Evolutionary conservation across 108 stramenopile genomes (phyloP).

Genomic region (Pseudonitzschia multistriata): DNA sequence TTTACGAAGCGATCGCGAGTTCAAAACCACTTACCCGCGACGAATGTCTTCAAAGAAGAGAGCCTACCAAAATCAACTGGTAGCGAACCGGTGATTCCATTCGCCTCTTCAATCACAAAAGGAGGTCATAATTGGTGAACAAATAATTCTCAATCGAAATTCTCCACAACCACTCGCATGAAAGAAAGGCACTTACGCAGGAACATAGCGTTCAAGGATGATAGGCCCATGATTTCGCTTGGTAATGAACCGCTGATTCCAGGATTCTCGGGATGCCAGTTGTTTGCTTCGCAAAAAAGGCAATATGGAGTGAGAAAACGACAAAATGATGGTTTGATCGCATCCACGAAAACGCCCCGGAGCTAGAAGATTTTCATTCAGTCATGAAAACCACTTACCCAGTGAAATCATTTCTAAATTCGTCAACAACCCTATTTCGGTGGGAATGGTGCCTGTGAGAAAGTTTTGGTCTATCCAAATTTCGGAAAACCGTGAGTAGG

Average conservation of each 20-base stretch:
- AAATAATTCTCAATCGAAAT: background rate
- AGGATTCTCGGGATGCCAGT: background rate
- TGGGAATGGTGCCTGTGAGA: slow-evolving; percentile 10
- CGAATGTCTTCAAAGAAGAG: background rate
- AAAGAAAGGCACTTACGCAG: background rate
- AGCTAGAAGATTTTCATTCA: background rate
- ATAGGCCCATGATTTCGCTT: background rate
- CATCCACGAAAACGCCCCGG: too few species aligned
- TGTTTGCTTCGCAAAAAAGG: too few species aligned
- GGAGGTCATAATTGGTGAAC: too few species aligned
- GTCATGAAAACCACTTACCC: background rate
- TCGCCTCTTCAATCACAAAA: too few species aligned
- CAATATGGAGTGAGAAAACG: too few species aligned
- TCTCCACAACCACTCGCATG: background rate
- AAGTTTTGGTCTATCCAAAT: background rate
- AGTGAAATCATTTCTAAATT: background rate
- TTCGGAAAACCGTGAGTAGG: background rate
- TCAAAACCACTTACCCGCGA: background rate
- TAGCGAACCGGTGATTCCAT: slow-evolving; percentile 3
- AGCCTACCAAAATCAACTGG: background rate
- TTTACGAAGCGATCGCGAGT: background rate
- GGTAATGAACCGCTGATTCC: background rate
- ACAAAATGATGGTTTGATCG: too few species aligned
- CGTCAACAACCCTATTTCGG: background rate
- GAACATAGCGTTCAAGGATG: background rate